Base-by-base conservation (phyloP, 2,329 filamentous ascomycete genomes). In the Magnaporthiopsis incrustans region DNA sequence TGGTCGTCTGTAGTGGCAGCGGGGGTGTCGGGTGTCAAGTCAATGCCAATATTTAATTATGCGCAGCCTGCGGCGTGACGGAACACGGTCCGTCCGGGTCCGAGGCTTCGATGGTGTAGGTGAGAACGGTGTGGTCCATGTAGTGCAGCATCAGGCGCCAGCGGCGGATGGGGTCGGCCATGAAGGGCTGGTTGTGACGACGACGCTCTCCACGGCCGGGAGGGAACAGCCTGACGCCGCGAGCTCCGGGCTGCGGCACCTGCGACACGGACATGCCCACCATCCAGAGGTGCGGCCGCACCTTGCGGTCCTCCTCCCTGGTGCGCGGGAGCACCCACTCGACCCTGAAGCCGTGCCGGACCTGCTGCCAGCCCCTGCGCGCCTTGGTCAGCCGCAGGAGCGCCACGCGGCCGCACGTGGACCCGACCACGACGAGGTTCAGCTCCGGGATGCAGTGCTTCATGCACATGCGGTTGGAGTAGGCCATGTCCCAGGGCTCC, bases 121-220 rank as follows among this genome's bases (percentile, higher is more conserved):
- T 87, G 67, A 91, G 71, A 33, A 93, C 82, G 2, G 84, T 83
- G 69, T 90, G 86, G 73, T 92, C 86, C 65, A 82, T 81, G 72
- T 89, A 93, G 72, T 90, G 86, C 73, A 93, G 75, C 72, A 94
- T 82, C 65, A 94, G 68, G 65, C 89, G 78, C 81, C 88, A 92
- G 65, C 84, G 79, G 67, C 79, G 78, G 65, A 59, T 18, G 14
- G 33, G 25, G 7, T 61, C 38, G 44, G 44, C 44, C 44, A 53
- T n/a, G 7, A 53, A 25, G 15, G 62, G 57, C 57, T 27, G 27
- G 53, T 56, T 57, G 57, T 58, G 57, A 6, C 50, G 14, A 35
- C n/a, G 53, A 60, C 30, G 50, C 53, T 15, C 60, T n/a, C 62
- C 62, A 10, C 62, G 62, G 7, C 18, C 12, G 22, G 56, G 61